phyloP scores from a whole-genome alignment of 306 rosid species.

The Pterocarpus santalinus region DNA sequence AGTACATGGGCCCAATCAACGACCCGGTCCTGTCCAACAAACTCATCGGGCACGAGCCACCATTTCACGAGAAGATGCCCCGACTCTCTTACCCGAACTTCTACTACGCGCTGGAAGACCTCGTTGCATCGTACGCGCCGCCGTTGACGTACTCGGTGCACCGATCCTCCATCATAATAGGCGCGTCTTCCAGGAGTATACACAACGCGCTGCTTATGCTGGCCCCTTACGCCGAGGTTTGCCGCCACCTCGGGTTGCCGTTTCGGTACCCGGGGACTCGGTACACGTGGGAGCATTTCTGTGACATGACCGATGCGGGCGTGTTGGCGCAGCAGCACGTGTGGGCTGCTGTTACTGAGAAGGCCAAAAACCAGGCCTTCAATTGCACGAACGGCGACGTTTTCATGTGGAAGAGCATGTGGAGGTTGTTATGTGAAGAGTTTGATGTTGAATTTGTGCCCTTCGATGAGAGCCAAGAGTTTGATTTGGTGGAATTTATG shows the following conservation, averaged over 20 bases:
- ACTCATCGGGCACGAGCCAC: conserved; percentile 42
- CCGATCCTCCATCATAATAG: conserved; percentile 49
- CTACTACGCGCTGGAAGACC: conserved; percentile 58
- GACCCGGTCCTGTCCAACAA: conserved; percentile 7
- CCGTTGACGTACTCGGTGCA: conserved; percentile 47
- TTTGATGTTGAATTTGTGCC: conserved; percentile 49
- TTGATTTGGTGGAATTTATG: conserved; percentile 54
- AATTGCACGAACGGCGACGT: conserved; percentile 57
- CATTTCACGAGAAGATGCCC: conserved; percentile 44
- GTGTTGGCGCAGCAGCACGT: conserved; percentile 58
- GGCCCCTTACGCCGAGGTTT: conserved; percentile 39
- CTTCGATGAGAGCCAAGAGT: conserved; percentile 24
- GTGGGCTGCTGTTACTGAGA: conserved; percentile 52
- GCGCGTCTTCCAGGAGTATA: conserved; percentile 38
- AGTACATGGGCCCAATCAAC: conserved; percentile 56
- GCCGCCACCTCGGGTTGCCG: conserved; percentile 42
- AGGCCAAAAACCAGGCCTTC: conserved; percentile 50
- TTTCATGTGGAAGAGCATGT: conserved; percentile 51
- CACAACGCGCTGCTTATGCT: conserved; percentile 31
- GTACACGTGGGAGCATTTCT: conserved; percentile 66
- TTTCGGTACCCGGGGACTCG: conserved; percentile 48
- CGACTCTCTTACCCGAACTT: conserved; percentile 54
- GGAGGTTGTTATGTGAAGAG: conserved; percentile 37
- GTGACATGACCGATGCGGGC: conserved; percentile 45
- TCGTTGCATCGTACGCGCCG: not conserved